Evolutionary conservation across 148 eudicot species (phyloP).

Genomic region (Euryodendron excelsum): DNA sequence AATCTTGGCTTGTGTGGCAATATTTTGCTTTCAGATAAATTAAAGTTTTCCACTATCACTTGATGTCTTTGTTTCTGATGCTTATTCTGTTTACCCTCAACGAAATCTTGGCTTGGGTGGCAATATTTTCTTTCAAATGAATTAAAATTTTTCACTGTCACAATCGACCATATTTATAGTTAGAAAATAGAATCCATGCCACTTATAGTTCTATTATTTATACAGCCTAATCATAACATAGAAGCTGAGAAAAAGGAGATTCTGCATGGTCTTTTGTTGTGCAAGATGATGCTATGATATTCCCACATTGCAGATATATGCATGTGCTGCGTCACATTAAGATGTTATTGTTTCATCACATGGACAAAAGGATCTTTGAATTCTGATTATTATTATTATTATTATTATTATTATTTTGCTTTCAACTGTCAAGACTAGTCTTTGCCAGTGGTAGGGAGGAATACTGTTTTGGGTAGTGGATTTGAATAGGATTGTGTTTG

Average conservation of each 20-base stretch:
- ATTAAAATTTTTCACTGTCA: too few relatives aligned
- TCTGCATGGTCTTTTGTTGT: neutral
- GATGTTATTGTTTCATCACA: neutral
- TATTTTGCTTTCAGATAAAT: too few relatives aligned
- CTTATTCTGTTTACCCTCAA: too few relatives aligned
- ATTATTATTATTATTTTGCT: neutral
- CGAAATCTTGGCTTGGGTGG: too few relatives aligned
- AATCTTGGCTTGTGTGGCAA: too few relatives aligned
- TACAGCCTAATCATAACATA: too few relatives aligned
- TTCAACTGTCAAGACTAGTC: neutral
- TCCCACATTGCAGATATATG: neutral
- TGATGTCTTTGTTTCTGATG: too few relatives aligned
- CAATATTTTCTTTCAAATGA: too few relatives aligned
- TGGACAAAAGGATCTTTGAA: neutral
- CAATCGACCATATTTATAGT: too few relatives aligned
- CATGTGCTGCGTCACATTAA: neutral
- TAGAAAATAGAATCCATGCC: too few relatives aligned
- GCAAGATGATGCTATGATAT: neutral
- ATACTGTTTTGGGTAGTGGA: neutral
- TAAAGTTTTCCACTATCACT: too few relatives aligned
- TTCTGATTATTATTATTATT: neutral
- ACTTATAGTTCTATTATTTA: too few relatives aligned
- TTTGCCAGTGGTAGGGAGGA: neutral
- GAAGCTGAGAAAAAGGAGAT: neutral
- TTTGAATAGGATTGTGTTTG: neutral